Base-by-base conservation (phyloP, 495 filamentous ascomycete species). In the Trichodelitschia bisporula region DNA sequence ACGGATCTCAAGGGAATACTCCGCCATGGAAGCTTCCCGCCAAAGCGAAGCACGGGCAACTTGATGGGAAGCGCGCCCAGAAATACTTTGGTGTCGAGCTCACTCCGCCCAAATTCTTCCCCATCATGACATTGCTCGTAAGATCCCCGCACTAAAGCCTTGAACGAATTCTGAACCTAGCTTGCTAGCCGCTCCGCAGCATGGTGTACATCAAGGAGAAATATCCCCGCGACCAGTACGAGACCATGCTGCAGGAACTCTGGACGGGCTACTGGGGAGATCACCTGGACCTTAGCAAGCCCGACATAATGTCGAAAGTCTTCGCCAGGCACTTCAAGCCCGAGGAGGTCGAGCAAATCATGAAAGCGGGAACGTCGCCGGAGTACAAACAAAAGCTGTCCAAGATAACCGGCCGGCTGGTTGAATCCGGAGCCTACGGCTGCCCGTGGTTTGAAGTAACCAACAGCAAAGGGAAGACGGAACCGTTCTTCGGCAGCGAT, bases 401-500 rank as follows among this genome's bases (percentile, higher is more conserved):
- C 29, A 53, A 46, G 2, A 61, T 62, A 18, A 80, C 74, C 18
- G 47, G 62, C 34, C 55, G 59, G 36, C 66, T 58, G 4, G 39
- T 78, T 8, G 58, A 68, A 24, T 47, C 42, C 12, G 76, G 76
- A 0, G 73, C 73, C 1, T 82, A 73, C 48, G 76, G 76, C 0
- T 65, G 66, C 31, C 76, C 76, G 1, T 83, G 75, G 72, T 55
- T 77, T 35, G 72, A 65, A 60, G 74, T 69, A n/a, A 52, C 45
- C n/a, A 64, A 77, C 40, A 40, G 31, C 10, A 48, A 55, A 6
- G 69, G 69, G 3, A 43, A 53, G 30, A 55, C 53, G 31, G 68
- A 75, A 51, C 68, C 71, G 2, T 79, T 78, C 45, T 82, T 80
- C 47, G 75, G 75, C 2, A 77, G 72, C 48, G 75, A 79, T 50